These are phyloP conservation scores for Daldinia caldariorum DNA, from an alignment of 495 filamentous ascomycete species.

Conservation along the genomic window DNA sequence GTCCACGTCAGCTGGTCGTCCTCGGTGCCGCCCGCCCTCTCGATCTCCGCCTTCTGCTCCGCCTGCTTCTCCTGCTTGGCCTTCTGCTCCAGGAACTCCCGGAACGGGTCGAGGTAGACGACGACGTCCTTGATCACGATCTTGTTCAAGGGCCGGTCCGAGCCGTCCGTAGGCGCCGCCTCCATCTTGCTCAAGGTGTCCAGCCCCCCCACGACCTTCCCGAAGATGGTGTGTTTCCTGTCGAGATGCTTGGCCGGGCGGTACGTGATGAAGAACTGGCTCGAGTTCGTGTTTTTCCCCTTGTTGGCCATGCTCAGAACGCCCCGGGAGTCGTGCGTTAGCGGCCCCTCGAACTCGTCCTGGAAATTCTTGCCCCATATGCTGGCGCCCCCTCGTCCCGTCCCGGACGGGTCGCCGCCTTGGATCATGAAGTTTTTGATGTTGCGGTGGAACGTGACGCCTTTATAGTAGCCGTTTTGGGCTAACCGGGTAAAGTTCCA, in stretches of 20 bases:
- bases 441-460: slow-evolving; percentile 86
- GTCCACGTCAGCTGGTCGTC: slow-evolving; percentile 93
- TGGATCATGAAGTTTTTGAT: slow-evolving; percentile 98
- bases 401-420: slow-evolving; percentile 92
- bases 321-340: slow-evolving; percentile 80
- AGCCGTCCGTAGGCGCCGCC: slow-evolving; percentile 71
- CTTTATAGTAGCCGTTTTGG: slow-evolving; percentile 88
- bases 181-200: slow-evolving; percentile 81
- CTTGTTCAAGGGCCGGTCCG: slow-evolving; percentile 75
- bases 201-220: slow-evolving; percentile 78
- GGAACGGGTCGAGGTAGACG: slow-evolving; percentile 94
- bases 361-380: slow-evolving; percentile 92
- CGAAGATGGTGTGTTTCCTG: slow-evolving; percentile 96
- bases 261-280: slow-evolving; percentile 96
- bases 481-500: slow-evolving; percentile 95
- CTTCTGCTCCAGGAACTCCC: slow-evolving; percentile 82
- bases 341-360: slow-evolving; percentile 91
- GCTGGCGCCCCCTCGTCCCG: slow-evolving; percentile 84
- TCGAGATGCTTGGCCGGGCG: slow-evolving; percentile 84
- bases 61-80: slow-evolving; percentile 59
- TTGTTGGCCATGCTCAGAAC: slow-evolving; percentile 97
- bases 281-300: slow-evolving; percentile 94
- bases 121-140: slow-evolving; percentile 83
- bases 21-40: slow-evolving; percentile 65
- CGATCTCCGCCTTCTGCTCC: slow-evolving; percentile 62